Evolutionary conservation across 768 basidiomycete genomes (phyloP).

Genomic region (Pleurotus salmoneostramineus): DNA sequence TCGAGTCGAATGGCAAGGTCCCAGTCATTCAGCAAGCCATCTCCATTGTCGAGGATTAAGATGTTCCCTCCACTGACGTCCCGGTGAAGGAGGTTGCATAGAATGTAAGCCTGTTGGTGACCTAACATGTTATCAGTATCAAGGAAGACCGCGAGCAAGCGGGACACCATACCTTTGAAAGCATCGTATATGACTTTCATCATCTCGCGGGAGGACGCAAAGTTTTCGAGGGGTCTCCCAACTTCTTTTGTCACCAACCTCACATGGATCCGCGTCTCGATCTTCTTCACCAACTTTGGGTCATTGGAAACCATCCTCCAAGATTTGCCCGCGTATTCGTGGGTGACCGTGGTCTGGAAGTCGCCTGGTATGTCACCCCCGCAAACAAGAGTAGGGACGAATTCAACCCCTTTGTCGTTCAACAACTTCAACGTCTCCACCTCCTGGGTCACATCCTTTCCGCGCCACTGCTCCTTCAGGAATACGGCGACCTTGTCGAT

Average conservation of each 20-base stretch:
- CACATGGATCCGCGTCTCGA: neutral
- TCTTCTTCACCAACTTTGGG: neutral
- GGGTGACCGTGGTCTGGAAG: neutral
- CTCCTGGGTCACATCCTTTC: neutral
- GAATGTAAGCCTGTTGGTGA: slow-evolving; percentile 6
- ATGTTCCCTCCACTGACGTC: slow-evolving; percentile 9
- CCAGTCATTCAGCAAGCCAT: slow-evolving; percentile 10
- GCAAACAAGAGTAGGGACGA: slow-evolving; percentile 21
- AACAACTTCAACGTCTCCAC: slow-evolving; percentile 11
- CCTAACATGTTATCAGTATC: neutral
- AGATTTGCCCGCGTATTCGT: neutral
- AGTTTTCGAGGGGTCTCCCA: neutral
- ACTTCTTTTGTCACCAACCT: neutral
- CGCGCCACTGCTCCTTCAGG: slow-evolving; percentile 25
- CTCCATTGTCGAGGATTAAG: neutral
- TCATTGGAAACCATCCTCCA: neutral
- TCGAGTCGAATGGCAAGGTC: neutral
- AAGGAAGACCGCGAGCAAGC: neutral
- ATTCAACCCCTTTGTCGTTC: slow-evolving; percentile 7
- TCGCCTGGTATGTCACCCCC: slow-evolving; percentile 22
- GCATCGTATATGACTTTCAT: neutral
- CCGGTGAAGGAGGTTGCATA: slow-evolving; percentile 2
- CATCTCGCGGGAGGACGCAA: neutral
- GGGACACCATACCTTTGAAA: neutral
- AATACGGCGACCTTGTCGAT: slow-evolving; percentile 7